Conservation (phyloP, 192 early-diverging fungal genomes). For the Diversispora epigaea region DNA sequence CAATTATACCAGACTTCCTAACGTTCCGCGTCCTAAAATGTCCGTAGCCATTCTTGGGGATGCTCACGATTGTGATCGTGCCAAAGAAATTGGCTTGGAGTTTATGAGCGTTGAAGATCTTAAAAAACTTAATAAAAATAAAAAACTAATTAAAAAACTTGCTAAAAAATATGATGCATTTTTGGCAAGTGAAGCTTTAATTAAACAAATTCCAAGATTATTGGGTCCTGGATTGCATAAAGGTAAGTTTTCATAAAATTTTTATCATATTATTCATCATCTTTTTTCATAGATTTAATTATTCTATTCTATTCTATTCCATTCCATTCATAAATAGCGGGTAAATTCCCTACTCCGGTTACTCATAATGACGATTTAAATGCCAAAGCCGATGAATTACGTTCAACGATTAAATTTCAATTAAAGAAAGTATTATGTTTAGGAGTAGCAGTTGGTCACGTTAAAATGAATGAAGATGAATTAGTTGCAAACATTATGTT, state of each 20-base stretch:
- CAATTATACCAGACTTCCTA: constrained; percentile 67
- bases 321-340: constrained; percentile 56
- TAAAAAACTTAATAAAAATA: constrained; percentile 99
- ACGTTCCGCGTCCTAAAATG: constrained; percentile 94
- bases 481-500: constrained; percentile 95
- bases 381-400: constrained; percentile 89
- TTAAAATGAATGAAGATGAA: constrained; percentile 93
- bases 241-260: constrained; percentile 38
- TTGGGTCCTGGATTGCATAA: constrained; percentile 96
- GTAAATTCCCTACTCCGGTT: constrained; percentile 98
- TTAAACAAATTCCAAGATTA: constrained; percentile 99
- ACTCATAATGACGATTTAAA: constrained; percentile 83
- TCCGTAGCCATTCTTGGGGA: constrained; percentile 94
- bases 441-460: constrained; percentile 94
- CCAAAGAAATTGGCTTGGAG: constrained; percentile 86
- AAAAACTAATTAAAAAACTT: constrained; percentile 99
- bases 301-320: not conserved
- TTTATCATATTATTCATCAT: not conserved
- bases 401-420: constrained; percentile 99
- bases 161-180: constrained; percentile 99
- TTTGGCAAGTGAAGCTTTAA: constrained; percentile 93
- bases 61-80: constrained; percentile 93
- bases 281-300: not conserved
- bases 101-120: constrained; percentile 95
- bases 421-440: constrained; percentile 99